Conservation (phyloP, 2,329 filamentous ascomycete species). For the Beauveria rudraprayagi region DNA sequence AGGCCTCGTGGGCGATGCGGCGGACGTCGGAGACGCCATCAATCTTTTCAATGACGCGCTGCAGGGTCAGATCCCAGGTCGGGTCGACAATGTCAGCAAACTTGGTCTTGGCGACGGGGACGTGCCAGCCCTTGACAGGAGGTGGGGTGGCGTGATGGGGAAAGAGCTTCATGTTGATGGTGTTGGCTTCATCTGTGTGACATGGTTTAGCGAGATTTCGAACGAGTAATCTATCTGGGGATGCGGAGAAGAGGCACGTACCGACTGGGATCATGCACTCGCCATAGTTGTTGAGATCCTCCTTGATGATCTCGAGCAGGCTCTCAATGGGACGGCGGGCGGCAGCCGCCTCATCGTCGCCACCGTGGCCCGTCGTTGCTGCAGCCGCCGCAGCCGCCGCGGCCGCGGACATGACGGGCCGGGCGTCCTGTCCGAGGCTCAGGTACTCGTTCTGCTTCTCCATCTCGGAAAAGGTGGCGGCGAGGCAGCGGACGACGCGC, state of each 20-base stretch:
- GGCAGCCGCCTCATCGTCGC: conserved; percentile 28
- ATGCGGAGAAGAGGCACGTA: conserved; percentile 32
- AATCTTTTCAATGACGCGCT: conserved; percentile 74
- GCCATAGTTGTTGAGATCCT: conserved; percentile 93
- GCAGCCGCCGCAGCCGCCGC: conserved; percentile 28
- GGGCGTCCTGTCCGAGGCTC: conserved; percentile 47
- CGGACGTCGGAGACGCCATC: conserved; percentile 87
- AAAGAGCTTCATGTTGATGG: conserved; percentile 93
- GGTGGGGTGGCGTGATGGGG: conserved; percentile 71
- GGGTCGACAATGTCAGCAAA: conserved; percentile 55
- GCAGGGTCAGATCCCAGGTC: conserved; percentile 69
- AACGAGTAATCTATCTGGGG: neutral
- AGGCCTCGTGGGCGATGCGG: conserved; percentile 74
- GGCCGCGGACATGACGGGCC: conserved; percentile 22
- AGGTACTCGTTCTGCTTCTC: conserved; percentile 88
- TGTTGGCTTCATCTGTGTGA: conserved; percentile 73
- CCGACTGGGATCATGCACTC: conserved; percentile 98
- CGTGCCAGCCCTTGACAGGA: conserved; percentile 77
- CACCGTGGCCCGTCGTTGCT: conserved; percentile 16
- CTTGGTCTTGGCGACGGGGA: conserved; percentile 69
- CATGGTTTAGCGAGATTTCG: neutral
- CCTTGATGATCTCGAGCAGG: conserved; percentile 68
- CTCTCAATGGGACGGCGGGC: conserved; percentile 66
- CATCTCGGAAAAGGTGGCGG: conserved; percentile 76
- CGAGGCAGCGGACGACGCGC: conserved; percentile 77